Base-by-base conservation (phyloP, 2,329 filamentous ascomycete species). In the Parastagonospora avenae region DNA sequence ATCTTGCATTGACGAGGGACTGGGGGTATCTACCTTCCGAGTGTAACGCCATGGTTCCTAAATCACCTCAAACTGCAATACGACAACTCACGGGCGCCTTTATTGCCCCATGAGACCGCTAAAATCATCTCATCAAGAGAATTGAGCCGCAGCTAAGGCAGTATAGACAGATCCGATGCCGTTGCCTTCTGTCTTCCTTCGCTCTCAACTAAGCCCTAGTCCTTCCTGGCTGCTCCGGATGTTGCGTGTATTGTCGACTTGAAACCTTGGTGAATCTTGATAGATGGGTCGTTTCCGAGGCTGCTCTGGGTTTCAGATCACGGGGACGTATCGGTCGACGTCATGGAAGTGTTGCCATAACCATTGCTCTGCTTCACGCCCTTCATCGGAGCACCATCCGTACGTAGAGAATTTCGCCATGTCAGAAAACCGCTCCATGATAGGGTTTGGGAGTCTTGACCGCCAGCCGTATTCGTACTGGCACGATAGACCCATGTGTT, bases 301-400 rank as follows among this genome's bases (percentile, higher is more conserved):
- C 1, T 32, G 1, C 6, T 16, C 12, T 2, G 31, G 46, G n/a
- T 53, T 44, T 42, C 50, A 53, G 29, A 42, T 4, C 7, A 42
- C 35, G 8, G 46, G 43, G 12, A 47, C 29, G n/a, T 40, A 54
- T 2, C 40, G 46, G 33, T 43, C 33, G 11, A 50, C 51, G 6
- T 44, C 12, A 4, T 14, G 33, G 9, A 44, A 44, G 8, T 47
- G 51, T 4, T 50, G 15, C 36, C 27, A 50, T 3, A 54, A 7
- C 51, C 51, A 54, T 24, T 32, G 11, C n/a, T 41, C 31, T 4
- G 43, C 30, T 4, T 10, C 30, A 5, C 12, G 12, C 0, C 41
- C 16, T 12, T 28, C 11, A 35, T 30, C 11, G 6, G 39, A 12
- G 16, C 40, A 44, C 40, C 36, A 50, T 2, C 37, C 31, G 7